A percentile compares a stretch with the other conserved stretches of the same genome.
Evolutionary conservation across 805 yeast genomes (phyloP).

Genomic region (Wickerhamiella vanderwaltii): DNA sequence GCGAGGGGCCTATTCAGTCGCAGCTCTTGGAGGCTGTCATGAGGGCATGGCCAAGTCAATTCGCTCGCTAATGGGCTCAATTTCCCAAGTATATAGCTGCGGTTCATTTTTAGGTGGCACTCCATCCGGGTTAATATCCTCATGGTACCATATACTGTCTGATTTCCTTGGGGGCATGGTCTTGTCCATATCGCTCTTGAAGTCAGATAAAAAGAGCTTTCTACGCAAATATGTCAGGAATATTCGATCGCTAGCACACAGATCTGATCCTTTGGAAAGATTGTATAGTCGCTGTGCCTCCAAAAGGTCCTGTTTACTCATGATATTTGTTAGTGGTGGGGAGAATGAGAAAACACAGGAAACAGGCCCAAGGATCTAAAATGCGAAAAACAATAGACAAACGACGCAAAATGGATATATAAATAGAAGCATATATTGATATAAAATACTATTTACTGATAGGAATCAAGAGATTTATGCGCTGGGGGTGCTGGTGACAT

Average conservation of each 20-base stretch:
- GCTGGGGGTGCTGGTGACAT: slow-evolving; percentile 21
- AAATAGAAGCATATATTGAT: not conserved
- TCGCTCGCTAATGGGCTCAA: not conserved
- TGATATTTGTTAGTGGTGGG: too few relatives aligned
- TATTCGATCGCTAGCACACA: not conserved
- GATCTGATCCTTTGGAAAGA: not conserved
- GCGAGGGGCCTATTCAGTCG: too few relatives aligned
- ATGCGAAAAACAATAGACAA: too few relatives aligned
- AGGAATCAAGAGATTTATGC: slow-evolving; percentile 14
- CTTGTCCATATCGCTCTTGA: not conserved
- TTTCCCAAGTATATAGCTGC: not conserved
- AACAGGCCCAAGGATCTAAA: too few relatives aligned
- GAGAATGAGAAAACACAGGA: too few relatives aligned
- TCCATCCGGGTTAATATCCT: not conserved
- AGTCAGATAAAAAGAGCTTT: not conserved
- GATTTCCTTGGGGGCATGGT: not conserved
- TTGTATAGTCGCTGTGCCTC: slow-evolving; percentile 3
- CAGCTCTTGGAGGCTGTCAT: not conserved
- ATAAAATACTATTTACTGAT: not conserved
- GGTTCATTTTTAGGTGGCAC: not conserved
- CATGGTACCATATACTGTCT: slow-evolving; percentile 1
- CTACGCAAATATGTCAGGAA: not conserved
- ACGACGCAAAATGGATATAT: not conserved
- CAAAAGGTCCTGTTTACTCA: not conserved
- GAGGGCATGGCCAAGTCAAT: not conserved